Conservation (phyloP, 768 basidiomycete genomes). For the Pleurotus cornucopiae region DNA sequence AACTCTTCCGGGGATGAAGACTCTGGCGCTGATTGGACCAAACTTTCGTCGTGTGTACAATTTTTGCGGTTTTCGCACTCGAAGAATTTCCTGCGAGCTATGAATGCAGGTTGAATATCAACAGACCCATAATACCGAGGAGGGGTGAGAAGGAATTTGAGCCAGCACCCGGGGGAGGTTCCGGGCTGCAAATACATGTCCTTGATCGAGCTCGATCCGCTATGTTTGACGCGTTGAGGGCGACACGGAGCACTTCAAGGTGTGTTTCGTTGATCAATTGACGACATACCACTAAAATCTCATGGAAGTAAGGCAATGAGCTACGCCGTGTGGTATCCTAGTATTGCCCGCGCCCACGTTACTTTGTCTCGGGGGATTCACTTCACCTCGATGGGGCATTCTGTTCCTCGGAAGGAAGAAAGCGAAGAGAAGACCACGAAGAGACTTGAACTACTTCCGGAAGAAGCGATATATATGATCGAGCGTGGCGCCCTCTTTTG, state of each 20-base stretch:
- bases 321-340: constrained; percentile 77
- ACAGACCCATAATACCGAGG: constrained; percentile 81
- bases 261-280: constrained; percentile 23
- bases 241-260: constrained; percentile 75
- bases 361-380: constrained; percentile 78
- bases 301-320: constrained; percentile 66
- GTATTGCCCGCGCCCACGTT: constrained; percentile 59
- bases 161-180: constrained; percentile 62
- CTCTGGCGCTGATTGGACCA: constrained; percentile 79
- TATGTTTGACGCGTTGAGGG: constrained; percentile 80
- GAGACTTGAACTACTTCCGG: constrained; percentile 83
- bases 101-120: constrained; percentile 28
- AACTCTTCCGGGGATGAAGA: constrained; percentile 67
- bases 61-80: neutral
- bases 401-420: constrained; percentile 48
- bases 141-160: constrained; percentile 98
- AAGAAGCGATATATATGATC: constrained; percentile 91
- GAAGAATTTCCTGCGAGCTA: constrained; percentile 10
- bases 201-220: constrained; percentile 78
- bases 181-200: constrained; percentile 75
- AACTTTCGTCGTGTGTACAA: constrained; percentile 47
- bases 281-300: neutral
- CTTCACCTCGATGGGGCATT: constrained; percentile 79
- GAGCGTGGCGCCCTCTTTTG: constrained; percentile 88
- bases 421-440: constrained; percentile 47